Percentiles rank a stretch among this genome's conserved stretches.
These are phyloP conservation scores for Elsinoe batatas DNA, from an alignment of 2,329 filamentous ascomycete genomes.

Conservation along the genomic window DNA sequence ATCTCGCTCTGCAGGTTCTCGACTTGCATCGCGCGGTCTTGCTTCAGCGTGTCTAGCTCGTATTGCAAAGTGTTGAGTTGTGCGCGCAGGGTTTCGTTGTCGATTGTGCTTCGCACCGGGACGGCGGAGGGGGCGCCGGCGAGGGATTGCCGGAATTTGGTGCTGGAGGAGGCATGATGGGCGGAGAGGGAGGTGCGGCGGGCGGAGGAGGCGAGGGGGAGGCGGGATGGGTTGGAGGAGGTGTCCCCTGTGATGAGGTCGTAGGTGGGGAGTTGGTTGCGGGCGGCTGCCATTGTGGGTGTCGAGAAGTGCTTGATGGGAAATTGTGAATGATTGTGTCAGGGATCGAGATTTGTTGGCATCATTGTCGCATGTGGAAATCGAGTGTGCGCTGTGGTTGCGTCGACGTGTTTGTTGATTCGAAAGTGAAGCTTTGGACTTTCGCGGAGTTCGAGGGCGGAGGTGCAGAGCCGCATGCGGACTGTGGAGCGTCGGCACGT, in stretches of 20 bases:
- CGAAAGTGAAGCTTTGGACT: neutral
- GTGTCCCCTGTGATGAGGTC: conserved; percentile 38
- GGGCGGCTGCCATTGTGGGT: conserved; percentile 5
- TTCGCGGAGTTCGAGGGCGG: conserved; percentile 1
- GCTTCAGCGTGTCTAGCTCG: conserved; percentile 74
- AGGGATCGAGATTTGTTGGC: neutral
- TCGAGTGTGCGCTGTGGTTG: neutral
- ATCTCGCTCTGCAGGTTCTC: conserved; percentile 76
- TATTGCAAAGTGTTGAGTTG: conserved; percentile 83
- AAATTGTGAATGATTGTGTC: neutral
- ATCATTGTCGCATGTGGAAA: neutral
- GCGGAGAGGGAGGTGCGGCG: neutral
- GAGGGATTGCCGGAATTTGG: conserved; percentile 1
- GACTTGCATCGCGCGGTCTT: conserved; percentile 72
- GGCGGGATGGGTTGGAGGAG: conserved; percentile 1
- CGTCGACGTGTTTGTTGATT: conserved; percentile 4
- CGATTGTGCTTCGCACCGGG: conserved; percentile 26
- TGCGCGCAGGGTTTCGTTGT: conserved; percentile 72
- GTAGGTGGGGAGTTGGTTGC: conserved; percentile 32
- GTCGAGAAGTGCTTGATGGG: neutral
- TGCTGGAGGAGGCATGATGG: neutral
- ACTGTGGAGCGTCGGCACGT: too few species aligned
- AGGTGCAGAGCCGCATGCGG: conserved; percentile 9
- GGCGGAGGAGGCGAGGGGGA: neutral
- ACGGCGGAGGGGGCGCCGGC: conserved; percentile 6